These are phyloP conservation scores for Chaetomium cochliodes DNA, from an alignment of 495 filamentous ascomycete species.

Conservation along the genomic window DNA sequence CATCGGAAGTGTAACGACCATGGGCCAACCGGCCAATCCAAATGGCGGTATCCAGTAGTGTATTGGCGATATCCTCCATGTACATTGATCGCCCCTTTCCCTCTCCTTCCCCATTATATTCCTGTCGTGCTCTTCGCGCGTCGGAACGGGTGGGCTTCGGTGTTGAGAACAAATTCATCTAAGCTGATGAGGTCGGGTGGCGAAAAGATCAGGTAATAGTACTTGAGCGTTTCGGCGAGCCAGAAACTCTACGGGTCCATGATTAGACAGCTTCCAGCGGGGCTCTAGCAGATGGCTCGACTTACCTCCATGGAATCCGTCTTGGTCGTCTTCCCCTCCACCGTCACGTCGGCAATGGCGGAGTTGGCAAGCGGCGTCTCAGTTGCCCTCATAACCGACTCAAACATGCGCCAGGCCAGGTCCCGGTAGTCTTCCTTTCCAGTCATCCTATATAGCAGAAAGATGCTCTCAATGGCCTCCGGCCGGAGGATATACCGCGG, in stretches of 20 bases:
- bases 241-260: constrained; percentile 37
- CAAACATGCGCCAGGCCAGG: constrained; percentile 74
- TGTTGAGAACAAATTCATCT: constrained; percentile 78
- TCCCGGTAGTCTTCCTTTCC: constrained; percentile 62
- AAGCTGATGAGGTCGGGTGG: constrained; percentile 69
- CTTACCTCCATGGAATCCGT: constrained; percentile 37
- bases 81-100: no score
- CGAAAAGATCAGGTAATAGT: constrained; percentile 75
- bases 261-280: neutral
- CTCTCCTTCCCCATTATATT: no score
- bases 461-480: constrained; percentile 70
- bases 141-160: constrained; percentile 78
- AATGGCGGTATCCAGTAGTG: no score
- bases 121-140: neutral
- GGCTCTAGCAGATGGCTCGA: neutral
- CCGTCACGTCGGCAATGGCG: constrained; percentile 53
- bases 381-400: constrained; percentile 59
- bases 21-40: no score
- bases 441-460: constrained; percentile 71
- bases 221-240: constrained; percentile 51
- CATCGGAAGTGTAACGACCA: no score
- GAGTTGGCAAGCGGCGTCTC: constrained; percentile 58
- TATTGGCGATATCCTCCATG: no score
- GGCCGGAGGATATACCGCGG: constrained; percentile 53
- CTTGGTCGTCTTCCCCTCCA: constrained; percentile 30